phyloP scores from a whole-genome alignment of 2,329 filamentous ascomycete species.

The Penicillium sp. region DNA sequence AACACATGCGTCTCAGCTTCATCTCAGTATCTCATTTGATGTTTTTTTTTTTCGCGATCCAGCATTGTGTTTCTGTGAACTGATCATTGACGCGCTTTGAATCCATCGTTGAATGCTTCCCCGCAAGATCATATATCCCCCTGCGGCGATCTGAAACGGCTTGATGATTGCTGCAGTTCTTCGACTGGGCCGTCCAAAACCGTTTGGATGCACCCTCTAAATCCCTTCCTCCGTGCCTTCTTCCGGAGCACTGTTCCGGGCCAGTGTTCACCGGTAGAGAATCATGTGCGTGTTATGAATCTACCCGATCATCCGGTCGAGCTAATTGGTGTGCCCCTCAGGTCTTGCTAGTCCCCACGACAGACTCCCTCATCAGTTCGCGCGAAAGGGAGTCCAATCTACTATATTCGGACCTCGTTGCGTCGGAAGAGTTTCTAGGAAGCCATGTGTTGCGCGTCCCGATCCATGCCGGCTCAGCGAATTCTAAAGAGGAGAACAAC shows the following conservation, averaged over 20 bases:
- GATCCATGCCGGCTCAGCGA: conserved; percentile 49
- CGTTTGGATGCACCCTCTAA: conserved; percentile 93
- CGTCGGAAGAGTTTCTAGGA: conserved; percentile 89
- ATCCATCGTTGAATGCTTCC: conserved; percentile 29
- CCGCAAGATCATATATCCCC: conserved; percentile 29
- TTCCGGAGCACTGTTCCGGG: conserved; percentile 91
- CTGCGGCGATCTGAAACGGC: conserved; percentile 27
- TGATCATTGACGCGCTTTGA: not conserved
- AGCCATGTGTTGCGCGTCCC: conserved; percentile 95
- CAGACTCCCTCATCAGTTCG: conserved; percentile 84
- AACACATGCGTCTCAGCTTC: conserved; percentile 9
- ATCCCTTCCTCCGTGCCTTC: conserved; percentile 97
- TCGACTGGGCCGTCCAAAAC: conserved; percentile 43
- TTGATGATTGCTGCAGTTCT: conserved; percentile 41
- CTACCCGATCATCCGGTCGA: conserved; percentile 14
- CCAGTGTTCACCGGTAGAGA: conserved; percentile 88
- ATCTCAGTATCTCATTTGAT: conserved; percentile 4
- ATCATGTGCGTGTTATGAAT: conserved; percentile 62
- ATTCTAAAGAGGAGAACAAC: conserved; percentile 60
- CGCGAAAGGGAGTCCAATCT: conserved; percentile 84
- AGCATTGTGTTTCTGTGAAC: conserved; percentile 6
- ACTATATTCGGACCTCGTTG: conserved; percentile 75
- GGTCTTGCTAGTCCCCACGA: conserved; percentile 90
- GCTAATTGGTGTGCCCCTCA: conserved; percentile 29
- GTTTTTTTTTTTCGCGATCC: conserved; percentile 7